Conservation (phyloP, 1,284 basidiomycete species). For the Moesziomyces parantarcticus region DNA sequence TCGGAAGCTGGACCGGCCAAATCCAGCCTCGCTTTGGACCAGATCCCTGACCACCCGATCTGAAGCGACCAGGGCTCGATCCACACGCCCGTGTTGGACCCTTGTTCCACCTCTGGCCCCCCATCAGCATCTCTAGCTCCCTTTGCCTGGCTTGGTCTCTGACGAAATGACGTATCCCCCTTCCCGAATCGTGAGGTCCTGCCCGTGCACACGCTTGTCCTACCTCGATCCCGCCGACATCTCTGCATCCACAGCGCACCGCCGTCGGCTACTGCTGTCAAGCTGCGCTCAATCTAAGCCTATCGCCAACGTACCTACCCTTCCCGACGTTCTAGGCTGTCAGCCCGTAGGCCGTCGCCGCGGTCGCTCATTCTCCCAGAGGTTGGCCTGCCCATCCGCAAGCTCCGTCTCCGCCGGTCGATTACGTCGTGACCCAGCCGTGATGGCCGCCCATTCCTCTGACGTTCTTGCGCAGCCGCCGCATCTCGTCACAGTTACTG, state of each 20-base stretch:
- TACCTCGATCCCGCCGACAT: conserved; percentile 1
- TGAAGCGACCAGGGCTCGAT: conserved; percentile 15
- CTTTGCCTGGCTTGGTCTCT: conserved; percentile 1
- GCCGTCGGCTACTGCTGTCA: conserved; percentile 10
- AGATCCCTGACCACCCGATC: conserved; percentile 1
- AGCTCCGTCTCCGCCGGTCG: no score
- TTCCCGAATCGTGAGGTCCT: background rate
- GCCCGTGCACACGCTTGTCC: background rate
- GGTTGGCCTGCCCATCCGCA: no score
- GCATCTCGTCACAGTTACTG: no score
- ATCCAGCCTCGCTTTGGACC: conserved; percentile 5
- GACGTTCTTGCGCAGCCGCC: no score
- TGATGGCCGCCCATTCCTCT: no score
- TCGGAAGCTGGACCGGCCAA: conserved; percentile 6
- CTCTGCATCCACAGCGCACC: conserved; percentile 3
- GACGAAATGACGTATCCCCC: conserved; percentile 23
- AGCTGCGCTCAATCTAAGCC: background rate
- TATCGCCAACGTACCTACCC: background rate
- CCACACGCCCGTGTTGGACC: conserved; percentile 22
- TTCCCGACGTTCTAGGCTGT: background rate
- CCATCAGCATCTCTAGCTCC: no score
- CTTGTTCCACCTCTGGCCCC: conserved; percentile 18
- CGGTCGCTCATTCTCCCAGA: no score
- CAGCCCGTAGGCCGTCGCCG: no score
- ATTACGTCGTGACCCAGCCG: no score